Conservation (phyloP, 257 asterid species). For the Anisodus tanguticus region DNA sequence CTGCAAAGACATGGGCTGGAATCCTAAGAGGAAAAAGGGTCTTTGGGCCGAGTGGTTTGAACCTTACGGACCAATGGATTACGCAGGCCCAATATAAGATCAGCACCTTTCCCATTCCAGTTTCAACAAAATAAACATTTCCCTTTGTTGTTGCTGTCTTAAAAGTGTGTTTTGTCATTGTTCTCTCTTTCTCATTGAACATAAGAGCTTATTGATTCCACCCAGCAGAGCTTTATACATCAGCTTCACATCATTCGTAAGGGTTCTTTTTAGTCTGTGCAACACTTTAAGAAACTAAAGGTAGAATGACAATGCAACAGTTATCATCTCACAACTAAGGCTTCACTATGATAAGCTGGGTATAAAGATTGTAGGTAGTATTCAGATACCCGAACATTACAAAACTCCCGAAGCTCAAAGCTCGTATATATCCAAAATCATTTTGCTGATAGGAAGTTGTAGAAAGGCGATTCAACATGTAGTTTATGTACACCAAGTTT, state of each 20-base stretch:
- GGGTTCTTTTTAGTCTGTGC: not conserved
- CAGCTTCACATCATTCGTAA: not conserved
- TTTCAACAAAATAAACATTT: no score
- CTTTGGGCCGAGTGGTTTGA: slow-evolving; percentile 49
- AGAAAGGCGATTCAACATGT: not conserved
- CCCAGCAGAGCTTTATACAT: not conserved
- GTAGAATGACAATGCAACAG: not conserved
- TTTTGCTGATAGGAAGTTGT: not conserved
- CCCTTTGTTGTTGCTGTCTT: no score
- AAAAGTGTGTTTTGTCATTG: not conserved
- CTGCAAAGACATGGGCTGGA: slow-evolving; percentile 64
- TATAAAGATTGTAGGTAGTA: not conserved
- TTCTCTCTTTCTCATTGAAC: not conserved
- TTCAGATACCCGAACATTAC: not conserved
- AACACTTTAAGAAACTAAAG: not conserved
- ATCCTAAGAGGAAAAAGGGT: slow-evolving; percentile 51
- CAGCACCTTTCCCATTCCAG: not conserved
- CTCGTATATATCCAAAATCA: not conserved
- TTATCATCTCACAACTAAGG: not conserved
- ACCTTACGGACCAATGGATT: slow-evolving; percentile 58
- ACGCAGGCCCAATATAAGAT: slow-evolving; percentile 29
- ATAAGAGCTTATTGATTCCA: not conserved
- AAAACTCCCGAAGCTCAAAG: not conserved
- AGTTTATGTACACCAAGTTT: not conserved
- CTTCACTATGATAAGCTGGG: not conserved